These are phyloP conservation scores for Moesziomyces antarcticus DNA, from an alignment of 1,284 basidiomycete genomes.

Conservation along the genomic window DNA sequence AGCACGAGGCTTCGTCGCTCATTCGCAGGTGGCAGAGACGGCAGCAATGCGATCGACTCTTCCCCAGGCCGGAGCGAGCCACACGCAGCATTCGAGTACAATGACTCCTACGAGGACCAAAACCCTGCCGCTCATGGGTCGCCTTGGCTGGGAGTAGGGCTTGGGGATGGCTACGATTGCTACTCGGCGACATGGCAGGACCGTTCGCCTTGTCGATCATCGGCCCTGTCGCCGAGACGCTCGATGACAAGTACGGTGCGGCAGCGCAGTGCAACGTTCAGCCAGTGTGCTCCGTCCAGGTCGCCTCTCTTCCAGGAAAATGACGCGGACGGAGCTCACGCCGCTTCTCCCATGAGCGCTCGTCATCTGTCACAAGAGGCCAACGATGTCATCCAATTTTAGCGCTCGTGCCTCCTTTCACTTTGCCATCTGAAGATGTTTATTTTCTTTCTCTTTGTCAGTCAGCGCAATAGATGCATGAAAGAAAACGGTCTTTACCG, in stretches of 20 bases:
- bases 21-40: background rate
- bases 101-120: constrained; percentile 22
- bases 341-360: too few relatives aligned
- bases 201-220: constrained; percentile 21
- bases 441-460: background rate
- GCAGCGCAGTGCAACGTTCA: constrained; percentile 27
- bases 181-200: constrained; percentile 12
- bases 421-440: too few relatives aligned
- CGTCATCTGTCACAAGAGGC: constrained; percentile 1
- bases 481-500: background rate
- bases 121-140: constrained; percentile 2
- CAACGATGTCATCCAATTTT: constrained; percentile 31
- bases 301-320: too few relatives aligned
- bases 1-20: constrained; percentile 3
- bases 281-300: background rate
- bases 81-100: constrained; percentile 32
- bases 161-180: background rate
- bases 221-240: constrained; percentile 24
- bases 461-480: background rate
- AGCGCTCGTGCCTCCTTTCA: background rate
- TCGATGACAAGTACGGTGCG: constrained; percentile 9
- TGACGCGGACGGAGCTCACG: too few relatives aligned
- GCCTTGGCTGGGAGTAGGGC: background rate
- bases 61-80: constrained; percentile 20
- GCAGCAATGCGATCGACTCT: constrained; percentile 1